These are phyloP conservation scores for Knoxia roxburghii DNA, from an alignment of 257 asterid genomes.

Conservation along the genomic window DNA sequence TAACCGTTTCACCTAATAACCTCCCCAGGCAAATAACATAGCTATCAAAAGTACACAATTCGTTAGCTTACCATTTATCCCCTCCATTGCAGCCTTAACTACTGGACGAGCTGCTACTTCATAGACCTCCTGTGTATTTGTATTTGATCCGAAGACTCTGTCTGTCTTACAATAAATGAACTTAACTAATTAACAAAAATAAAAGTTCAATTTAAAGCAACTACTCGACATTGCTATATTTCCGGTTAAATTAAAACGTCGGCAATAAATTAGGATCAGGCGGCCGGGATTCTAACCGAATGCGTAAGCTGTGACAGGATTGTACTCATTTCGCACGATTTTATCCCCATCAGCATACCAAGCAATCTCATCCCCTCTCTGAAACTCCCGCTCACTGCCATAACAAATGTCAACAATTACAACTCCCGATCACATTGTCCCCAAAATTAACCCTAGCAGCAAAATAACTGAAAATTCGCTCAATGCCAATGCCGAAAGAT, in stretches of 20 bases:
- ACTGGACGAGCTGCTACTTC: conserved; percentile 97
- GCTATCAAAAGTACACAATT: conserved; percentile 5
- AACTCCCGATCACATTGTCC: conserved; percentile 26
- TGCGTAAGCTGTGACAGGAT: conserved; percentile 82
- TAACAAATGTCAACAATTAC: conserved; percentile 24
- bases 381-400: conserved; percentile 85
- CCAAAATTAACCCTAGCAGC: conserved; percentile 34
- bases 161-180: conserved; percentile 35
- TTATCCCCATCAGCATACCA: conserved; percentile 90
- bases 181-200: neutral
- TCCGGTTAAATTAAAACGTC: neutral
- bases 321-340: conserved; percentile 80
- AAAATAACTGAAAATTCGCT: conserved; percentile 10
- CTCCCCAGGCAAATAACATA: neutral
- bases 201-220: neutral
- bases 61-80: conserved; percentile 70
- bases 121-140: conserved; percentile 79
- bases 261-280: neutral
- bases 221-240: neutral
- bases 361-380: conserved; percentile 84
- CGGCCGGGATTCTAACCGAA: conserved; percentile 49
- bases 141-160: conserved; percentile 80
- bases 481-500: conserved; percentile 23
- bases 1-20: neutral
- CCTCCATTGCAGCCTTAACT: conserved; percentile 97